A percentile compares a stretch with the other conserved stretches of the same genome.
These are phyloP conservation scores for Ilyonectria mors-panacis DNA, from an alignment of 2,329 filamentous ascomycete genomes.

Conservation along the genomic window DNA sequence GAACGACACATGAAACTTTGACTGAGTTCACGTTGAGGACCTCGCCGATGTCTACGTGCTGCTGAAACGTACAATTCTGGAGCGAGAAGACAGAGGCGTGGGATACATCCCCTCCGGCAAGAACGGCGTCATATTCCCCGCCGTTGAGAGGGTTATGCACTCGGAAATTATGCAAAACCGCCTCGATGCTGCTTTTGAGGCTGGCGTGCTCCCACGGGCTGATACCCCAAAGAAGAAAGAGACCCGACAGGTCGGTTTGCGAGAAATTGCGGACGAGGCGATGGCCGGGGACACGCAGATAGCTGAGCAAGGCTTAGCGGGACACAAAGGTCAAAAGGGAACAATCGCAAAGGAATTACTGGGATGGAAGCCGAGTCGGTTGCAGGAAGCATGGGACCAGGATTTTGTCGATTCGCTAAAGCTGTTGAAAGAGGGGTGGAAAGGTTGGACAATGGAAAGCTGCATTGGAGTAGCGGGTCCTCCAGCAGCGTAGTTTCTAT, in stretches of 20 bases:
- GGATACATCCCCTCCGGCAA: slow-evolving; percentile 21
- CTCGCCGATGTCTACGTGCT: slow-evolving; percentile 27
- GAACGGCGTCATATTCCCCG: slow-evolving; percentile 23
- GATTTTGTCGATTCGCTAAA: background rate
- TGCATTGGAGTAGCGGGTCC: background rate
- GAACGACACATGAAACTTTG: slow-evolving; percentile 21
- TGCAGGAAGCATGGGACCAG: background rate
- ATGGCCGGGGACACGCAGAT: slow-evolving; percentile 25
- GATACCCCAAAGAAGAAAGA: slow-evolving; percentile 11
- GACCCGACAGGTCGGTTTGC: slow-evolving; percentile 7
- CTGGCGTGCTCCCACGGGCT: slow-evolving; percentile 11
- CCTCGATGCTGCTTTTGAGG: slow-evolving; percentile 23
- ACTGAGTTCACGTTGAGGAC: slow-evolving; percentile 28
- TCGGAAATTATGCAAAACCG: slow-evolving; percentile 21
- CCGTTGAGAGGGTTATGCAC: slow-evolving; percentile 2
- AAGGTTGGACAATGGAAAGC: background rate
- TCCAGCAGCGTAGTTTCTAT: no score
- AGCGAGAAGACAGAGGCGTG: slow-evolving; percentile 16
- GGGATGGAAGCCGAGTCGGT: slow-evolving; percentile 9
- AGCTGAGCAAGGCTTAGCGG: slow-evolving; percentile 27
- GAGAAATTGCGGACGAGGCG: slow-evolving; percentile 24
- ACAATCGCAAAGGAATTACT: slow-evolving; percentile 10
- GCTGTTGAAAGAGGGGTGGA: background rate
- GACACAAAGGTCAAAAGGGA: slow-evolving; percentile 25
- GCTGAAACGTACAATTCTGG: slow-evolving; percentile 12